phyloP scores from a whole-genome alignment of 2,329 filamentous ascomycete species.

The Clonostachys solani region DNA sequence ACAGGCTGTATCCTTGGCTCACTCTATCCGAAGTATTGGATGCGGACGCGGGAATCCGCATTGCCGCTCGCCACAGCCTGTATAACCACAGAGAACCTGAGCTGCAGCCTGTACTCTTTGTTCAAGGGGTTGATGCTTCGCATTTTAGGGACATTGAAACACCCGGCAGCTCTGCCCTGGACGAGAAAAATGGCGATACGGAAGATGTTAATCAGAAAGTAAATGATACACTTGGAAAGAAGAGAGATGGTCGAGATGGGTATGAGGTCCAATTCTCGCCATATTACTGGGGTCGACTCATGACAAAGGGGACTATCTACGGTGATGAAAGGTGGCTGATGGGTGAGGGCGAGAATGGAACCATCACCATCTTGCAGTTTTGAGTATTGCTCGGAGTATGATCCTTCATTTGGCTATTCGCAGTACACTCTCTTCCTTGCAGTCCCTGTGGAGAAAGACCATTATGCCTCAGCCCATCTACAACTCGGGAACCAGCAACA shows the following conservation, averaged over 20 bases:
- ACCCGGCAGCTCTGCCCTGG: too few species aligned
- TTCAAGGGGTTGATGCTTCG: too few species aligned
- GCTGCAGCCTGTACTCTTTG: too few species aligned
- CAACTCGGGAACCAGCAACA: conserved; percentile 24
- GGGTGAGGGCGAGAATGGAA: conserved; percentile 47
- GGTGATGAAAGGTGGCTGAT: conserved; percentile 60
- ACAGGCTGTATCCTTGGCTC: conserved; percentile 47
- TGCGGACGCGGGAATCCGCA: conserved; percentile 33
- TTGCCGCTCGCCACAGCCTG: conserved; percentile 23
- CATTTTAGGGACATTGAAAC: too few species aligned
- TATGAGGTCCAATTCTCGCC: conserved; percentile 35
- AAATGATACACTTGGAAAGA: not conserved
- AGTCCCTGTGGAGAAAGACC: too few species aligned
- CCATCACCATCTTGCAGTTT: conserved; percentile 50
- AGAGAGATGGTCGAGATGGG: conserved; percentile 7
- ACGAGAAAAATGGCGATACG: too few species aligned
- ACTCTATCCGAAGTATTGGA: conserved; percentile 42
- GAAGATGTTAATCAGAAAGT: too few species aligned
- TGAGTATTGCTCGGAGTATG: conserved; percentile 11
- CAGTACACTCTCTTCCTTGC: too few species aligned
- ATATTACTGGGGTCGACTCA: conserved; percentile 40
- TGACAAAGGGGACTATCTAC: conserved; percentile 46
- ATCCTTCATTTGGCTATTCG: not conserved
- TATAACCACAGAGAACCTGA: too few species aligned
- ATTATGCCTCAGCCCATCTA: not conserved